Base-by-base conservation (phyloP, 495 filamentous ascomycete species). In the Evansstolkia leycettana region DNA sequence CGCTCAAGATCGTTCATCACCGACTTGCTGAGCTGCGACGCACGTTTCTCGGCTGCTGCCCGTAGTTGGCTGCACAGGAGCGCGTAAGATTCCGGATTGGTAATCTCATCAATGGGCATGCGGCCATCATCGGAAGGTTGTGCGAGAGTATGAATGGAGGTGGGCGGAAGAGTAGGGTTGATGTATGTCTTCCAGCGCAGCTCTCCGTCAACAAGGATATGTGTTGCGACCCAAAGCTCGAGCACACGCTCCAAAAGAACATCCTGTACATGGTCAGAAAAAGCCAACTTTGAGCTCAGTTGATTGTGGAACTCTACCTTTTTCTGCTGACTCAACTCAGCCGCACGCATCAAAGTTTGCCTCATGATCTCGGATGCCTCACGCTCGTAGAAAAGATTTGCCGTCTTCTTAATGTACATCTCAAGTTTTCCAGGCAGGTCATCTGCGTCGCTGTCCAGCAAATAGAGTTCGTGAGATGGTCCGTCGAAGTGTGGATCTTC, bases 1-100 rank as follows among this genome's bases (percentile, higher is more conserved):
- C 77, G 73, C 50, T 89, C 82, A 12, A 93, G 72, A 24, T 80
- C 77, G 37, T 78, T 81, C 52, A 90, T 72, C 11, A 87, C 70
- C 10, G 51, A 66, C 48, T 75, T 83, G 61, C 72, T 75, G 6
- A 78, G 67, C 30, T 67, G 57, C 17, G 68, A 67, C 19, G 80
- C 80, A 33, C 77, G 78, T 42, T 83, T 77, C 51, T 90, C 84
- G 8, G 73, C 73, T 6, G 80, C 81, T 0, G 80, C 78, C 7
- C 73, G 72, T 11, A 93, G 70, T 52, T 93, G 85, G 28, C 72
- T 65, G 54, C 68, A 73, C 28, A 89, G 55, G 14, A 76, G 53
- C 0, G 51, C 45, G 40, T 73, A 71, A 1, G 68, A 64, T 37
- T 66, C 60, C 5, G 48, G 46, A 29, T 69, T 60, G 5, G 60